phyloP scores from a whole-genome alignment of 2,329 filamentous ascomycete species.

The Taxawa tesnikishii region DNA sequence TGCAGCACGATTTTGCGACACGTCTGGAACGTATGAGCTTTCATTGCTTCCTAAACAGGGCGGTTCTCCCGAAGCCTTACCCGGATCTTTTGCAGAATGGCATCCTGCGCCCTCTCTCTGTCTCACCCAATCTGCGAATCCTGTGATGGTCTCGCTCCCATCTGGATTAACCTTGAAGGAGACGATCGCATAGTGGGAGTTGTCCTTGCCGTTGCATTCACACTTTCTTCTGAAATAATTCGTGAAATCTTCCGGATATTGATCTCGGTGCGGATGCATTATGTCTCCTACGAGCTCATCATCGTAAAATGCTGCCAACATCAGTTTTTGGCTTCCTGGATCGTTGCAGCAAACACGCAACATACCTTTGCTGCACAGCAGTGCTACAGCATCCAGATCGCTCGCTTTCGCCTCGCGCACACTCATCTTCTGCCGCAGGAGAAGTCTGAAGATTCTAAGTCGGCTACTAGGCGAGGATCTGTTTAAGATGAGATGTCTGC shows the following conservation, averaged over 20 bases:
- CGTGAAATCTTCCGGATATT: slow-evolving; percentile 16
- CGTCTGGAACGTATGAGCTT: background rate
- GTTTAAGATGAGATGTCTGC: no score
- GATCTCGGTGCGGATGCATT: slow-evolving; percentile 19
- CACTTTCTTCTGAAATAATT: slow-evolving; percentile 14
- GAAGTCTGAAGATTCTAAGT: no score
- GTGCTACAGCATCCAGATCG: background rate
- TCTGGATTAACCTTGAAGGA: background rate
- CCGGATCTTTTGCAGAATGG: slow-evolving; percentile 2
- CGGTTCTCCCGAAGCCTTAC: background rate
- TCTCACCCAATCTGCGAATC: slow-evolving; percentile 5
- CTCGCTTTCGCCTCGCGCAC: background rate
- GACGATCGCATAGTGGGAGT: slow-evolving; percentile 1
- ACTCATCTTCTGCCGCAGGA: no score
- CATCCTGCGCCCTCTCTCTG: slow-evolving; percentile 1
- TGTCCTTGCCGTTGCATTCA: background rate
- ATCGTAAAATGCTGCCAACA: slow-evolving; percentile 18
- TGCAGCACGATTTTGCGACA: slow-evolving; percentile 8
- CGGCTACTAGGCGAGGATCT: no score
- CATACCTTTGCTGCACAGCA: background rate
- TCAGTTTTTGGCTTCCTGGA: no score
- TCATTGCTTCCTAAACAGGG: background rate
- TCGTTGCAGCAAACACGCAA: no score
- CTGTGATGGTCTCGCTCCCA: slow-evolving; percentile 1
- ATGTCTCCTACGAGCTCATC: slow-evolving; percentile 20